A percentile compares a stretch with the other conserved stretches of the same genome.
Evolutionary conservation across 371 early-diverging fungal genomes (phyloP).

Genomic region (Mortierella sp.): DNA sequence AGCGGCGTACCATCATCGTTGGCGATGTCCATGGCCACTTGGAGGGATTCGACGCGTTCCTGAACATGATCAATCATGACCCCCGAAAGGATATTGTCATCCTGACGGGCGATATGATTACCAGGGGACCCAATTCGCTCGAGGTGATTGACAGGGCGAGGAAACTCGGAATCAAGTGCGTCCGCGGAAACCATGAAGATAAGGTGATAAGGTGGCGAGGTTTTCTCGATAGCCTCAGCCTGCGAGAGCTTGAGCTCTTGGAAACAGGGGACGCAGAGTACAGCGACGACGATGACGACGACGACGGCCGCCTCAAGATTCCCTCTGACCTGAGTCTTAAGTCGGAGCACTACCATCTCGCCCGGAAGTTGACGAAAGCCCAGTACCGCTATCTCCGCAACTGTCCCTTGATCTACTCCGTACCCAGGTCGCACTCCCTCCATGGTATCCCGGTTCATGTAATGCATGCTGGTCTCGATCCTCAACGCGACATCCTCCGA

Average conservation of each 20-base stretch:
- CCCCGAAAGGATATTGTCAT: conserved; percentile 64
- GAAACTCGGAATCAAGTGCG: conserved; percentile 63
- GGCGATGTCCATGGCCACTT: conserved; percentile 82
- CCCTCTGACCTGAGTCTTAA: conserved; percentile 37
- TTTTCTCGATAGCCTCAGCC: conserved; percentile 56
- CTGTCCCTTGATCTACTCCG: conserved; percentile 72
- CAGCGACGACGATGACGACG: conserved; percentile 6
- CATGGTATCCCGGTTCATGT: conserved; percentile 59
- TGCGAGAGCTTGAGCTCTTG: conserved; percentile 2
- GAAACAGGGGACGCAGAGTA: background rate
- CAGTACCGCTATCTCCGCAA: conserved; percentile 67
- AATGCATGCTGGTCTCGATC: conserved; percentile 77
- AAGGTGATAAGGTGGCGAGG: conserved; percentile 71
- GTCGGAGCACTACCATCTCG: conserved; percentile 46
- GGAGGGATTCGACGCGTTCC: conserved; percentile 63
- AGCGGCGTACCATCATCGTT: conserved; percentile 67
- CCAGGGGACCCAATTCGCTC: conserved; percentile 75
- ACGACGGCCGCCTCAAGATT: background rate
- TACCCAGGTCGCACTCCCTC: conserved; percentile 55
- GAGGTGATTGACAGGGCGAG: conserved; percentile 69
- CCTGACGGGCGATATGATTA: conserved; percentile 76
- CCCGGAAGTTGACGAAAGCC: conserved; percentile 59
- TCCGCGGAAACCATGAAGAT: conserved; percentile 85
- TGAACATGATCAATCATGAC: conserved; percentile 61
- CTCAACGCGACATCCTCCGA: conserved; percentile 51